Evolutionary conservation across 202 grass and related monocot genomes (phyloP), one percentile per base, ranked within the genome.

Genomic region (Digitaria exilis): DNA sequence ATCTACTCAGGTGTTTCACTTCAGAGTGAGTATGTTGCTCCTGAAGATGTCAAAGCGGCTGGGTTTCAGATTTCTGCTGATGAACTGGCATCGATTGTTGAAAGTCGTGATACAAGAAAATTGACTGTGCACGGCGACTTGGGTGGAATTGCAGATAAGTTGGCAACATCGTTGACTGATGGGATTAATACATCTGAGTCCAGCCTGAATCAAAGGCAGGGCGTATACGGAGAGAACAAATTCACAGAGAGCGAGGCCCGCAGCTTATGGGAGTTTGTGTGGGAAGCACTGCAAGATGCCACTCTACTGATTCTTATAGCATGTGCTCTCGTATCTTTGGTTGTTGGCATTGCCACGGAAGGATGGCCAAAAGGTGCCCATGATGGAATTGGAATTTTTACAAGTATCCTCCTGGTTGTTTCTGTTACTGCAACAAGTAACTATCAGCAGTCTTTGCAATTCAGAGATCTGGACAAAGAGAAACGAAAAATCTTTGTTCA

Each of bases 391-490:
- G 95, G 95, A 69, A 97, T 97, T 66, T 56, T 93, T 50, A 83
- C 88, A 55, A 97, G 92, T 76, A 93, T 97, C 72, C 80, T 97
- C 71, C 82, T 97, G 35, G 92, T 97, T 80, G 90, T 97, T 69
- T 95, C 87, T 88, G 95, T 97, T 45, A 95, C 90, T 21, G 95
- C 92, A 8, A 88, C 84, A 13, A 97, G 90, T 79, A 86, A 97
- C 74, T 97, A 97, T 65, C 89, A 85, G 76, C 95, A 97, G 79
- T 94, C 90, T 66, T 89, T 95, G 86, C 92, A 97, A 62, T 97
- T 97, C 84, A 93, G 88, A 68, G 95, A 95, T 82, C 93, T 97
- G 87, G 92, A 97, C 82, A 97, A 86, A 56, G 95, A 97, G 79
- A 97, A 95, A 69, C 89, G 84, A 62, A 97, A 97, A 79, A 91